Conservation (phyloP, 192 early-diverging fungal genomes). For the Coemansia sp. region DNA sequence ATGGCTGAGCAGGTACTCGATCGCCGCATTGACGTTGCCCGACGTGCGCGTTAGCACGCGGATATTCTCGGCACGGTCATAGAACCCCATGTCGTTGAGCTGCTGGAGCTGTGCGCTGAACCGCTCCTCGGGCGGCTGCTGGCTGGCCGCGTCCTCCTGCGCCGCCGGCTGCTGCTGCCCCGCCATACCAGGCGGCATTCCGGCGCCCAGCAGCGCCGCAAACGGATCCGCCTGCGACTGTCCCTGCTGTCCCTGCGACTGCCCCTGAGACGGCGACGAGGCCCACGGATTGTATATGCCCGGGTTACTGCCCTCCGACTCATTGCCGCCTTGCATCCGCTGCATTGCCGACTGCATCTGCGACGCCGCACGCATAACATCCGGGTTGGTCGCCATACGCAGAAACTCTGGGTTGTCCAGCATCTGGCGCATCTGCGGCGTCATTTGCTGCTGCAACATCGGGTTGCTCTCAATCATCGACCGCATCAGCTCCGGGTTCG, state of each 20-base stretch:
- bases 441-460: slow-evolving; percentile 64
- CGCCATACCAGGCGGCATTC: not conserved
- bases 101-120: slow-evolving; percentile 75
- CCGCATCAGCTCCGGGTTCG: slow-evolving; percentile 83
- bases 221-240: slow-evolving; percentile 31
- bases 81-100: slow-evolving; percentile 95
- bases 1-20: slow-evolving; percentile 65
- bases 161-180: not conserved
- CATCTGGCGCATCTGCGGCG: slow-evolving; percentile 81
- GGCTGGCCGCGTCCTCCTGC: not conserved
- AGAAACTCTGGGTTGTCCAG: slow-evolving; percentile 71
- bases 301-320: slow-evolving; percentile 1
- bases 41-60: slow-evolving; percentile 71
- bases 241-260: slow-evolving; percentile 1
- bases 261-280: slow-evolving; percentile 8
- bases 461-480: slow-evolving; percentile 81
- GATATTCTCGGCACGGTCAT: slow-evolving; percentile 82
- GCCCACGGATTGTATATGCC: slow-evolving; percentile 45
- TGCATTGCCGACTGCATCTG: slow-evolving; percentile 54
- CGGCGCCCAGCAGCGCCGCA: slow-evolving; percentile 5
- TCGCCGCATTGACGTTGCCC: slow-evolving; percentile 92
- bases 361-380: slow-evolving; percentile 67
- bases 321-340: slow-evolving; percentile 20
- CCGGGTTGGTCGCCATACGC: slow-evolving; percentile 82
- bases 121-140: slow-evolving; percentile 48